Conservation (phyloP, 129 eudicot genomes). For the Flaveria ramosissima region DNA sequence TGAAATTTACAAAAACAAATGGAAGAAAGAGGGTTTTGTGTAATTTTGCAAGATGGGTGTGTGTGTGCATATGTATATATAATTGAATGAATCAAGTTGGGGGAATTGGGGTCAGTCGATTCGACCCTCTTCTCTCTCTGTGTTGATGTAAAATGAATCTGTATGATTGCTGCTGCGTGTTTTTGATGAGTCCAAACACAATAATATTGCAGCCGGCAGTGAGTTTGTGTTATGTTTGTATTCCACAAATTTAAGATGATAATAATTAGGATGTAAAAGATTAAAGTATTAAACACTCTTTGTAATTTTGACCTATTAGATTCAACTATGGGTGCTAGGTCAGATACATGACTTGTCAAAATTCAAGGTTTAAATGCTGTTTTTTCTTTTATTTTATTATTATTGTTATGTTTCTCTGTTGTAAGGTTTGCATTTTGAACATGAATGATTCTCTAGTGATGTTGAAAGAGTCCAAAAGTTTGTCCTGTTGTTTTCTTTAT, state of each 20-base stretch:
- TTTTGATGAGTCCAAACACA: slow-evolving; percentile 12
- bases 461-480: slow-evolving; percentile 14
- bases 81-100: slow-evolving; percentile 37
- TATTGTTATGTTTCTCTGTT: not conserved
- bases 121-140: not conserved
- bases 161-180: slow-evolving; percentile 25
- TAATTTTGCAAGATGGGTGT: slow-evolving; percentile 27
- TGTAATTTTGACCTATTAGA: slow-evolving; percentile 20
- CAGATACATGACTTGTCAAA: slow-evolving; percentile 29
- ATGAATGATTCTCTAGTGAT: not conserved
- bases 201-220: slow-evolving; percentile 22
- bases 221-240: slow-evolving; percentile 18
- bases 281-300: not conserved
- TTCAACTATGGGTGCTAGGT: not conserved
- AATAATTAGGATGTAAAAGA: not conserved
- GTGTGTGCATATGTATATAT: slow-evolving; percentile 18
- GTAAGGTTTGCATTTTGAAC: slow-evolving; percentile 13
- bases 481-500: not conserved
- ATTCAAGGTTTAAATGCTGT: slow-evolving; percentile 16
- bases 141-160: slow-evolving; percentile 1
- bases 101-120: slow-evolving; percentile 25
- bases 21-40: slow-evolving; percentile 30
- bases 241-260: not conserved
- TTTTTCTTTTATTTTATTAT: not conserved
- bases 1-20: slow-evolving; percentile 18